Evolutionary conservation across 2,329 filamentous ascomycete species (phyloP).

Genomic region (Pyricularia sp.): DNA sequence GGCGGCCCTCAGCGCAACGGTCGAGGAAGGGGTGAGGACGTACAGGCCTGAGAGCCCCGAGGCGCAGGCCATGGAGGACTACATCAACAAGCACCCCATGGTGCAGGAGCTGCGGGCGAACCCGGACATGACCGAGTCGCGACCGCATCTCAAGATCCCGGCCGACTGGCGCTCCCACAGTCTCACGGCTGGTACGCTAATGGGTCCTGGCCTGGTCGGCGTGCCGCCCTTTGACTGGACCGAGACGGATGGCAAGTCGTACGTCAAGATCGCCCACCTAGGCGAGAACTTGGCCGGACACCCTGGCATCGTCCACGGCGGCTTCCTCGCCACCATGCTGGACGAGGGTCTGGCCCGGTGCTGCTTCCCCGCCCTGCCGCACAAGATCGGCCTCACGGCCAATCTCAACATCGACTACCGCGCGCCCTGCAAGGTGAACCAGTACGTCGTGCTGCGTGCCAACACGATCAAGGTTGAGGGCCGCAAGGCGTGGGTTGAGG

Average conservation of each 20-base stretch:
- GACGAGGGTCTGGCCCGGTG: constrained; percentile 85
- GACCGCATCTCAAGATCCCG: constrained; percentile 84
- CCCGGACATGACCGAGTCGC: constrained; percentile 60
- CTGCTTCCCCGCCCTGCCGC: constrained; percentile 80
- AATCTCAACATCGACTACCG: constrained; percentile 78
- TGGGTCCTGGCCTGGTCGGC: constrained; percentile 65
- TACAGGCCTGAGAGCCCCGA: constrained; percentile 51
- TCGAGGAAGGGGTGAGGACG: constrained; percentile 20
- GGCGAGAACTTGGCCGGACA: constrained; percentile 80
- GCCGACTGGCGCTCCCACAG: constrained; percentile 58
- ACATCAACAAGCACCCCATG: constrained; percentile 70
- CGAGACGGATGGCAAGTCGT: constrained; percentile 58
- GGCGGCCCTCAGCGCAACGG: background rate
- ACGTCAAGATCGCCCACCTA: constrained; percentile 67
- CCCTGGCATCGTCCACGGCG: constrained; percentile 83
- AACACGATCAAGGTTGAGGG: constrained; percentile 81
- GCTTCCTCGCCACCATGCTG: constrained; percentile 81
- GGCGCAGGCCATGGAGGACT: constrained; percentile 54
- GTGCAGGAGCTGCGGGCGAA: constrained; percentile 57
- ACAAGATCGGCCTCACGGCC: constrained; percentile 79
- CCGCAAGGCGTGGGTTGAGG: constrained; percentile 89
- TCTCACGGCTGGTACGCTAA: constrained; percentile 71
- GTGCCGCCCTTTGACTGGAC: constrained; percentile 75
- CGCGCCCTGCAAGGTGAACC: constrained; percentile 65
- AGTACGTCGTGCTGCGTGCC: constrained; percentile 69